phyloP scores from a whole-genome alignment of 1,139 yeast species.

The Scheffersomyces insectosa region DNA sequence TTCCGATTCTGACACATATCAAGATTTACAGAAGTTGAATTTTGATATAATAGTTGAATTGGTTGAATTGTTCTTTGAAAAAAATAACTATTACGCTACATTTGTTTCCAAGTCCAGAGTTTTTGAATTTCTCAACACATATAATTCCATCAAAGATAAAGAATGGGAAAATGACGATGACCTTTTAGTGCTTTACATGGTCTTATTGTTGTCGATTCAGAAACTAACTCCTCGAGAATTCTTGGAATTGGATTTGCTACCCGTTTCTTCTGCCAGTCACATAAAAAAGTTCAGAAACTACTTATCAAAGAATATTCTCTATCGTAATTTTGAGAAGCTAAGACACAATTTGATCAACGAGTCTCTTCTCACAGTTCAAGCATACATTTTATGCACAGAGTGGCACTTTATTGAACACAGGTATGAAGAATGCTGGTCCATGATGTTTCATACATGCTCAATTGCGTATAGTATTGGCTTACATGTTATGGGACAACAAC shows the following conservation, averaged over 20 bases:
- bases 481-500: conserved; percentile 42
- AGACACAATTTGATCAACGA: conserved; percentile 49
- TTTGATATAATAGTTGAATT: conserved; percentile 24
- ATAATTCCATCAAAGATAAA: conserved; percentile 30
- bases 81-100: conserved; percentile 30
- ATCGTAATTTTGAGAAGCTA: conserved; percentile 40
- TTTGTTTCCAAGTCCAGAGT: conserved; percentile 31
- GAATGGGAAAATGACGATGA: conserved; percentile 56
- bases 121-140: conserved; percentile 29
- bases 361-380: conserved; percentile 47
- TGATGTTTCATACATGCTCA: conserved; percentile 49
- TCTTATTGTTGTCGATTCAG: conserved; percentile 41
- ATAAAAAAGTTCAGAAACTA: conserved; percentile 26
- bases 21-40: conserved; percentile 23
- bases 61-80: conserved; percentile 35
- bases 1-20: conserved; percentile 21
- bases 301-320: conserved; percentile 32
- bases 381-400: conserved; percentile 53
- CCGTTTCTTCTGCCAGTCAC: conserved; percentile 19
- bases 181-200: conserved; percentile 45
- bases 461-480: conserved; percentile 54
- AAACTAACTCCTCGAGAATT: conserved; percentile 38
- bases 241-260: conserved; percentile 27
- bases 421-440: conserved; percentile 52
- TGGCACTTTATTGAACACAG: conserved; percentile 50